Evolutionary conservation across 2,329 filamentous ascomycete species (phyloP).

Genomic region (Ceratocystis eucalypticola): DNA sequence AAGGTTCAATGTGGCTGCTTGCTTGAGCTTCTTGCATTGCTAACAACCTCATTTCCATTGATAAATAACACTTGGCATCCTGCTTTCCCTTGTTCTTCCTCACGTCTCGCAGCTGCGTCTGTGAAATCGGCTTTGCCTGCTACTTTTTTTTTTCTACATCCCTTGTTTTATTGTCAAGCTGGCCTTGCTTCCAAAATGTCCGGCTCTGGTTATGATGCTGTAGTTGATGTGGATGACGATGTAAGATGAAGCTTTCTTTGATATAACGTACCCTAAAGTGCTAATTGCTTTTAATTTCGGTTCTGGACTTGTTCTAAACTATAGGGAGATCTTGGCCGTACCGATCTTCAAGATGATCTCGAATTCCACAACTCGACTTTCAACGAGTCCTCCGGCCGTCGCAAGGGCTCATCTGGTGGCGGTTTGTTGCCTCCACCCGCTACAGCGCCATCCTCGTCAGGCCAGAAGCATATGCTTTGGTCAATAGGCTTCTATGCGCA

Average conservation of each 20-base stretch:
- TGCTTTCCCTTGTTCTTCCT: neutral
- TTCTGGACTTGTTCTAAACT: neutral
- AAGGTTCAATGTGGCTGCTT: neutral
- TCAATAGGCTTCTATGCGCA: constrained; percentile 85
- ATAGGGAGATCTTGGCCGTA: constrained; percentile 95
- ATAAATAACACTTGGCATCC: neutral
- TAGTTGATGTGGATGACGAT: constrained; percentile 95
- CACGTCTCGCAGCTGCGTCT: neutral
- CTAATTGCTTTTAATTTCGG: constrained; percentile 18
- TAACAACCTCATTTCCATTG: neutral
- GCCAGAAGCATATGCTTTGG: constrained; percentile 81
- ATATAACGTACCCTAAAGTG: constrained; percentile 16
- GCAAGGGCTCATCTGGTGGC: constrained; percentile 31
- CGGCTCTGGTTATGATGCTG: constrained; percentile 86
- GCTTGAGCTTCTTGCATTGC: neutral
- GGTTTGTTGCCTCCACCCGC: constrained; percentile 41
- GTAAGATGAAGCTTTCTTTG: constrained; percentile 34
- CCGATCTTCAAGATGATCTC: constrained; percentile 94
- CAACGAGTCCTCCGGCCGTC: constrained; percentile 42
- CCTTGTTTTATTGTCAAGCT: constrained; percentile 10
- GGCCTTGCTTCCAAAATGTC: constrained; percentile 42
- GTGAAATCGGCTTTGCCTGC: neutral
- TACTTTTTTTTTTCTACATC: neutral
- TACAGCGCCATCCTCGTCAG: constrained; percentile 35
- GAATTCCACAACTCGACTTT: constrained; percentile 96